phyloP scores from a whole-genome alignment of 768 basidiomycete species.

The Russula compacta region DNA sequence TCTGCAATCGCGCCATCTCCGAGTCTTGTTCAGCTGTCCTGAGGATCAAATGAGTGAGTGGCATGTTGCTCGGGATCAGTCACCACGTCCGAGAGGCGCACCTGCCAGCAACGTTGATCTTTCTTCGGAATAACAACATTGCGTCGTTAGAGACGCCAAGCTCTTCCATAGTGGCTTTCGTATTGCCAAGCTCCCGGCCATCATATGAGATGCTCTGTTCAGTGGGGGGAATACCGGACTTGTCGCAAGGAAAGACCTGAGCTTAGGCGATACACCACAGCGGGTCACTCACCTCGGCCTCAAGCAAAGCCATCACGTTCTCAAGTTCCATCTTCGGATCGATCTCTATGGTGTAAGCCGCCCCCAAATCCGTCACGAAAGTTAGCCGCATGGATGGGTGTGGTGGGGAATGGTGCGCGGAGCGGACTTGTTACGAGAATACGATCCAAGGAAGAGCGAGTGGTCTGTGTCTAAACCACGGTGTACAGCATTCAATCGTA shows the following conservation, averaged over 20 bases:
- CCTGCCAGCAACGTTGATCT: slow-evolving; percentile 41
- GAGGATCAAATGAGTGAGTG: not conserved
- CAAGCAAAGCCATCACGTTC: slow-evolving; percentile 88
- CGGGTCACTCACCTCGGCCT: slow-evolving; percentile 72
- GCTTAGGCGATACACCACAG: not conserved
- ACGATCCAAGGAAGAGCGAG: not conserved
- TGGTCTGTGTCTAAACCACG: too few species aligned
- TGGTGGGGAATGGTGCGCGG: not conserved
- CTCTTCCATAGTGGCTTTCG: slow-evolving; percentile 57
- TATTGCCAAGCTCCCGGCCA: slow-evolving; percentile 54
- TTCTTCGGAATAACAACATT: slow-evolving; percentile 60
- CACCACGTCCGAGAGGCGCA: slow-evolving; percentile 20
- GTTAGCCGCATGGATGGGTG: slow-evolving; percentile 51
- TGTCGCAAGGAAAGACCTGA: slow-evolving; percentile 25
- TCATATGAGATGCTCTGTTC: slow-evolving; percentile 71
- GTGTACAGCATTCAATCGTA: too few species aligned
- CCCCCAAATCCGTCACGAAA: slow-evolving; percentile 59
- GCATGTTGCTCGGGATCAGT: not conserved
- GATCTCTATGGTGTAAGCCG: slow-evolving; percentile 66
- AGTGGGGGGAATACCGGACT: slow-evolving; percentile 65
- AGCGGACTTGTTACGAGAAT: not conserved
- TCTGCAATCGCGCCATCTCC: slow-evolving; percentile 84
- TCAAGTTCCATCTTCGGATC: slow-evolving; percentile 87
- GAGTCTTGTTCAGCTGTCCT: slow-evolving; percentile 72
- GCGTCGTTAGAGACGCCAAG: slow-evolving; percentile 58